Conservation (phyloP, 106 monocot species). For the Dendrobium catenatum region DNA sequence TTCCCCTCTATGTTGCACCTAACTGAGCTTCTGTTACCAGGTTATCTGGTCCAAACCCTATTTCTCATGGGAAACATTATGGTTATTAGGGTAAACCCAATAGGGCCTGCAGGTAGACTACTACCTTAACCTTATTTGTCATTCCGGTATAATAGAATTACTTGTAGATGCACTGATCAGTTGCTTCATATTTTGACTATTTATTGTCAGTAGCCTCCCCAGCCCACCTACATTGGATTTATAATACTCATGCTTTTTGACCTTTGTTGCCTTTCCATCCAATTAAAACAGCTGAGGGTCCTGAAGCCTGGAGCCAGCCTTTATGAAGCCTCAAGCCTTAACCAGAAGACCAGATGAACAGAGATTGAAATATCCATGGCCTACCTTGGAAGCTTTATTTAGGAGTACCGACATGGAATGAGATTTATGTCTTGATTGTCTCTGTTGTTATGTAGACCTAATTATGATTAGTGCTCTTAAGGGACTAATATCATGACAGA, state of each 20-base stretch:
- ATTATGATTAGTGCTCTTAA: constrained; percentile 14
- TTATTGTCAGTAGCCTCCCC: constrained; percentile 27
- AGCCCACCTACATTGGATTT: constrained; percentile 35
- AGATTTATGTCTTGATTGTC: constrained; percentile 10
- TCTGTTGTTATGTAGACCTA: constrained; percentile 6
- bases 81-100: constrained; percentile 57
- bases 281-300: constrained; percentile 63
- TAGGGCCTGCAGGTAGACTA: constrained; percentile 68
- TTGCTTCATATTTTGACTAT: constrained; percentile 11
- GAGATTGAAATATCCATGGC: constrained; percentile 26
- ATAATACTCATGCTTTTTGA: constrained; percentile 43
- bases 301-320: constrained; percentile 74
- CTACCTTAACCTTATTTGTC: constrained; percentile 23
- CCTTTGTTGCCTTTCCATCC: constrained; percentile 62
- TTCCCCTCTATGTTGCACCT: constrained; percentile 23
- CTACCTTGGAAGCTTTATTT: constrained; percentile 44
- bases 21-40: constrained; percentile 58
- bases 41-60: constrained; percentile 71
- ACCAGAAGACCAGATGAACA: constrained; percentile 70
- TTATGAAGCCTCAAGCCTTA: constrained; percentile 67
- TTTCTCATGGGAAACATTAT: constrained; percentile 80
- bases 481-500: constrained; percentile 16
- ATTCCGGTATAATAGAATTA: constrained; percentile 15
- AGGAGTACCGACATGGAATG: constrained; percentile 25
- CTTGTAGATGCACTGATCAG: constrained; percentile 9